phyloP scores from a whole-genome alignment of 2,329 filamentous ascomycete genomes.

The Verticillium albo-atrum region DNA sequence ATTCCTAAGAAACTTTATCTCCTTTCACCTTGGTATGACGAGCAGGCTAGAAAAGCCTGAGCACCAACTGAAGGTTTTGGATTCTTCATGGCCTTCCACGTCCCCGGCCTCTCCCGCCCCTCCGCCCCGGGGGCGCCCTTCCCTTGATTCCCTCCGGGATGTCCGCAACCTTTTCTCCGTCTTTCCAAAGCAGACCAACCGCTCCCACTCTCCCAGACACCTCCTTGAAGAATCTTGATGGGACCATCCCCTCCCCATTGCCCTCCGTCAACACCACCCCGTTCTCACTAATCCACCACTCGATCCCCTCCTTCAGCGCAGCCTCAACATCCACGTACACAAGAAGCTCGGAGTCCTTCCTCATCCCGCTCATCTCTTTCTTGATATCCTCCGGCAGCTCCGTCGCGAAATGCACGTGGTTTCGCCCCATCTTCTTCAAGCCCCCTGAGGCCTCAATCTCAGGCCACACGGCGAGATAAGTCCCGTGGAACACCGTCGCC shows the following conservation, averaged over 20 bases:
- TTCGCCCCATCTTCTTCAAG: conserved; percentile 74
- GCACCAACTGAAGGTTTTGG: not conserved
- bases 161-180: conserved; percentile 63
- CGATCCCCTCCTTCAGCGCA: conserved; percentile 59
- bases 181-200: conserved; percentile 64
- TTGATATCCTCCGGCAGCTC: conserved; percentile 54
- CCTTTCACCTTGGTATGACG: too few species aligned
- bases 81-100: conserved; percentile 4
- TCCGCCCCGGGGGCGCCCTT: conserved; percentile 40
- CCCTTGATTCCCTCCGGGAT: conserved; percentile 57
- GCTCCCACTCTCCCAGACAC: conserved; percentile 60
- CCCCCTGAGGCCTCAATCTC: conserved; percentile 73
- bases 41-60: too few species aligned
- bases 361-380: conserved; percentile 73
- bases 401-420: conserved; percentile 85
- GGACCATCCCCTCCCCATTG: conserved; percentile 56
- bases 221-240: conserved; percentile 63
- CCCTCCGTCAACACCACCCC: conserved; percentile 67
- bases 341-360: conserved; percentile 69
- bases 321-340: conserved; percentile 70
- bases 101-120: conserved; percentile 19
- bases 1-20: too few species aligned
- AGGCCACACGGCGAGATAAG: conserved; percentile 76
- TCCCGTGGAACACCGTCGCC: conserved; percentile 74
- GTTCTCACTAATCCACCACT: conserved; percentile 78